Evolutionary conservation across 2,329 filamentous ascomycete species (phyloP).

Genomic region (Apiospora pterosperma): DNA sequence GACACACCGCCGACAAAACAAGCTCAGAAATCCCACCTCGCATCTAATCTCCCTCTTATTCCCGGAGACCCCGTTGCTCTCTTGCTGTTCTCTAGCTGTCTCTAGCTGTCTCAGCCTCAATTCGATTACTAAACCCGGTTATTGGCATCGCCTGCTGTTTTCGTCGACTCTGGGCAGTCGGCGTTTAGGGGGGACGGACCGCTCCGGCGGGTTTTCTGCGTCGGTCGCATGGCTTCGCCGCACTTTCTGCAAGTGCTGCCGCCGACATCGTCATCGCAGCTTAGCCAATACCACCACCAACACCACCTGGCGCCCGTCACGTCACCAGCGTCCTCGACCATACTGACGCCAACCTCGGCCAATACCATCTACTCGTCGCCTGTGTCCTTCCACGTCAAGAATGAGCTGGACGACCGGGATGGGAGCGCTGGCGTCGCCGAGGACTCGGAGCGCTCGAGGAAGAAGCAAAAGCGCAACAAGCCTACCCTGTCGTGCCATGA

Average conservation of each 20-base stretch:
- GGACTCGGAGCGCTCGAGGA: slow-evolving; percentile 42
- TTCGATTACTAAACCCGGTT: background rate
- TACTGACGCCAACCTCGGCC: slow-evolving; percentile 8
- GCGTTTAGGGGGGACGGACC: background rate
- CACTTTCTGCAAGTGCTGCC: background rate
- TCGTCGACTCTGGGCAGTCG: background rate
- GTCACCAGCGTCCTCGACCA: background rate
- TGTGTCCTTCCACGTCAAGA: slow-evolving; percentile 3
- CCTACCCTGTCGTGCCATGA: slow-evolving; percentile 76
- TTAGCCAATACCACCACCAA: background rate
- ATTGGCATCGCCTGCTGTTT: background rate
- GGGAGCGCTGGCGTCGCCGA: slow-evolving; percentile 15
- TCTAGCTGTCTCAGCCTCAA: background rate
- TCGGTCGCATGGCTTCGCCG: slow-evolving; percentile 2
- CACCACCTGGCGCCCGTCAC: background rate
- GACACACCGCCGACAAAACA: background rate
- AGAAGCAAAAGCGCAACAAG: slow-evolving; percentile 83
- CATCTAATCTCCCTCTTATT: background rate
- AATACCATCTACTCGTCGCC: slow-evolving; percentile 7
- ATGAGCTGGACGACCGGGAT: slow-evolving; percentile 7
- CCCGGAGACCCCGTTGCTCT: background rate
- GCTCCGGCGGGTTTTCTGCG: background rate
- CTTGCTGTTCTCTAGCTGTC: too few relatives aligned
- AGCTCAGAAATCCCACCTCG: background rate
- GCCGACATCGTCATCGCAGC: background rate